Percentiles rank a stretch among this genome's conserved stretches.
These are phyloP conservation scores for Tricharina praecox DNA, from an alignment of 495 filamentous ascomycete species.

Conservation along the genomic window DNA sequence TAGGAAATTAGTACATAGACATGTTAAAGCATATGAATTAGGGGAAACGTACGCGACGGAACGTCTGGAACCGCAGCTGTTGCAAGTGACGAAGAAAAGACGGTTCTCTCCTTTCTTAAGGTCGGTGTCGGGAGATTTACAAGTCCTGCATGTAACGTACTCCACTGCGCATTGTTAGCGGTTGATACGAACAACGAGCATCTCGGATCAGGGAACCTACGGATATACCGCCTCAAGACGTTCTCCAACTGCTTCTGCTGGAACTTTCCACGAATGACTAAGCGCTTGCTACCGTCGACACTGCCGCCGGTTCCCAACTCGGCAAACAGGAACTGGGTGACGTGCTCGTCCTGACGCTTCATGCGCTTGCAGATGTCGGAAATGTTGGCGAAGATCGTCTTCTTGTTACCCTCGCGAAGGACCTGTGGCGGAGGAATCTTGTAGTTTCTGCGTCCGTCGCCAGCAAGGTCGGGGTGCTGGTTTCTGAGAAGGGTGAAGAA, in stretches of 20 bases:
- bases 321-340: slow-evolving; percentile 91
- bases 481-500: slow-evolving; percentile 85
- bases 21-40: too few species aligned
- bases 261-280: slow-evolving; percentile 98
- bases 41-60: slow-evolving; percentile 45
- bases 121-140: slow-evolving; percentile 86
- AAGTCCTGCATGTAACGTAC: slow-evolving; percentile 98
- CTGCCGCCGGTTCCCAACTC: slow-evolving; percentile 92
- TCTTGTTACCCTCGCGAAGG: slow-evolving; percentile 98
- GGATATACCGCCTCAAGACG: slow-evolving; percentile 81
- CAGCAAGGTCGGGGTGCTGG: slow-evolving; percentile 86
- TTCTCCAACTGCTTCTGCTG: slow-evolving; percentile 97
- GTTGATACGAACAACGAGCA: background rate
- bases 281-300: slow-evolving; percentile 76
- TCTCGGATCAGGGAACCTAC: slow-evolving; percentile 40
- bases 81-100: slow-evolving; percentile 69
- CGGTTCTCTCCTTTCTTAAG: slow-evolving; percentile 98
- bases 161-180: slow-evolving; percentile 44
- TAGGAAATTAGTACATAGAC: too few species aligned
- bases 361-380: slow-evolving; percentile 74
- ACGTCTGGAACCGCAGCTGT: slow-evolving; percentile 77
- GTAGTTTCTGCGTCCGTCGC: slow-evolving; percentile 70
- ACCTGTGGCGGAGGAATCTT: slow-evolving; percentile 99
- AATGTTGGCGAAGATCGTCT: slow-evolving; percentile 98
- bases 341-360: slow-evolving; percentile 95